Percentiles rank a stretch among this genome's conserved stretches.
Conservation (phyloP, 2,329 filamentous ascomycete species). For the Fusarium incarnatum region DNA sequence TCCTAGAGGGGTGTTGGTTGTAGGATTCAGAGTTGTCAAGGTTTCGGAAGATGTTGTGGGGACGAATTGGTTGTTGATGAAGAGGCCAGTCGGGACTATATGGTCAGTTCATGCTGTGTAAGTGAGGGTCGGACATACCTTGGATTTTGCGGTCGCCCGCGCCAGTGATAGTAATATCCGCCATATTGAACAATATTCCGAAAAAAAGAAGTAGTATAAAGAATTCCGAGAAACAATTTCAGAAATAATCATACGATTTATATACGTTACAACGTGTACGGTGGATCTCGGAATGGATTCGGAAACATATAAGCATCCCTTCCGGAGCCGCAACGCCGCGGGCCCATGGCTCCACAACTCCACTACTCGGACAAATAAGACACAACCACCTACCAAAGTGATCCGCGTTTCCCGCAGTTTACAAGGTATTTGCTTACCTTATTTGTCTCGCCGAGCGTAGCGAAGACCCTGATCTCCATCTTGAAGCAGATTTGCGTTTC, state of each 20-base stretch:
- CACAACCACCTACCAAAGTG: background rate
- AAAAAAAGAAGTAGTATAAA: accelerated
- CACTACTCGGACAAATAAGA: background rate
- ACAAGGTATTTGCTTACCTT: background rate
- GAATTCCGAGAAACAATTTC: background rate
- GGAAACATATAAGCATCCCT: too few relatives aligned
- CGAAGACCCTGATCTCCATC: background rate
- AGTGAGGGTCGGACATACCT: background rate
- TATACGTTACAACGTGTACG: background rate
- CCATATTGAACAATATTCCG: background rate
- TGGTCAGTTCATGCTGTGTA: background rate
- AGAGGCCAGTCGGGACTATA: conserved; percentile 29
- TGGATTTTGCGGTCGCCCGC: conserved; percentile 11
- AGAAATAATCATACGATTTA: background rate
- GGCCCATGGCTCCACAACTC: background rate
- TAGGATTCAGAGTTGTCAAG: conserved; percentile 11
- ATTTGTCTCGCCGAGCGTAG: background rate
- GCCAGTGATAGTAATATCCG: conserved; percentile 10
- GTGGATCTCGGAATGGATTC: background rate
- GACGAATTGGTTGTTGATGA: conserved; percentile 25
- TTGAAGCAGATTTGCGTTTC: background rate
- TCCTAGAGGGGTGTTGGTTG: background rate
- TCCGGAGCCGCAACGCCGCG: background rate
- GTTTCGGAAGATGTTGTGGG: conserved; percentile 1
- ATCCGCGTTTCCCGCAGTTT: background rate